Evolutionary conservation across 2,329 filamentous ascomycete genomes (phyloP).

Genomic region (Coniochaeta sp.): DNA sequence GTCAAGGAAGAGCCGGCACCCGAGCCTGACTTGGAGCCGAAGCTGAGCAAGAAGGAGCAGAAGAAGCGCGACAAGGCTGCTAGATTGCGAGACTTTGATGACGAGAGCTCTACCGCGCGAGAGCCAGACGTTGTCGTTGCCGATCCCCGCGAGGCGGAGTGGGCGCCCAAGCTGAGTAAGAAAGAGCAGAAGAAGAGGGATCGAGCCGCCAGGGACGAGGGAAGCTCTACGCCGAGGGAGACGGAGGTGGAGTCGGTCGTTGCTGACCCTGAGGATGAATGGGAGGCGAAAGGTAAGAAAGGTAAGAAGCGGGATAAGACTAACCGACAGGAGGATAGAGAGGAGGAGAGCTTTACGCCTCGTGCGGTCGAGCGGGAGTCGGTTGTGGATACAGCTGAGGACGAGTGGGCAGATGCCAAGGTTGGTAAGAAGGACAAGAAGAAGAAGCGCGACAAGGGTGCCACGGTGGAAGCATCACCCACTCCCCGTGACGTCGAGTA

Average conservation of each 20-base stretch:
- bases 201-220: not conserved
- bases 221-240: not conserved
- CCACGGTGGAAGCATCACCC: not conserved
- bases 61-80: slow-evolving; percentile 38
- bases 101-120: slow-evolving; percentile 10
- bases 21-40: slow-evolving; percentile 15
- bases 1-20: slow-evolving; percentile 10
- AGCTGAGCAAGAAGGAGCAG: slow-evolving; percentile 40
- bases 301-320: slow-evolving; percentile 2
- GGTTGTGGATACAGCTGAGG: not conserved
- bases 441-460: not conserved
- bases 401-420: slow-evolving; percentile 13
- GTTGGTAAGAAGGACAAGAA: slow-evolving; percentile 17
- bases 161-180: slow-evolving; percentile 18
- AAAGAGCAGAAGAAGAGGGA: slow-evolving; percentile 21
- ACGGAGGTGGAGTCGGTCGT: not conserved
- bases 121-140: not conserved
- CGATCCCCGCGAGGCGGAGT: not conserved
- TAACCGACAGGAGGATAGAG: not conserved
- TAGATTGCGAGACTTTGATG: slow-evolving; percentile 17
- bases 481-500: not conserved
- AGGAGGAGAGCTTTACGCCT: not conserved
- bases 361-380: not conserved
- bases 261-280: slow-evolving; percentile 2
- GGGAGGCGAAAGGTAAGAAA: slow-evolving; percentile 4